Base-by-base conservation (phyloP, 306 rosid genomes). In the Medicago arabica region DNA sequence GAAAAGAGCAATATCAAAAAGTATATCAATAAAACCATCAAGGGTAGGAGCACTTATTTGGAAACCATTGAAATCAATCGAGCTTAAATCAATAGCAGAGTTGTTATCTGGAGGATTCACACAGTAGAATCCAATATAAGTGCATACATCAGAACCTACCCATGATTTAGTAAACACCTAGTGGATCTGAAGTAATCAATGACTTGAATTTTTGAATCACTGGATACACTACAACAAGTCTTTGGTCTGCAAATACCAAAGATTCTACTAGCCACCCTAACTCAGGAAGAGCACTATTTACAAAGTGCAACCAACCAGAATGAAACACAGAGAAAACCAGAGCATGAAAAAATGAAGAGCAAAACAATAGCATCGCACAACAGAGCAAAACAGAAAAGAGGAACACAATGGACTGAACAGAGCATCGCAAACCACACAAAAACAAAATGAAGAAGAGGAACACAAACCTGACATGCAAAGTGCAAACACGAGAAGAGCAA, bases 181-280 rank as follows among this genome's bases (percentile, higher is more conserved):
- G 67, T 17, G 98, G 96, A 78, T 94, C 97, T 8, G 89, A 86
- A 17, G 84, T 86, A 71, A 94, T 79, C 75, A 38, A 65, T 67
- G 97, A 89, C 84, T 86, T 91, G 96, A 91, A 94, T 38, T 81
- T 89, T 86, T 93, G 98, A 81, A 94, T 90, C 39, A 87, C 81
- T 5, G 96, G 88, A 78, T 91, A 91, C 25, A 88, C 88, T 23
- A 77, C 47, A 39, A 80, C 57, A 49, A 89, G 94, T 78, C 97
- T 85, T 75, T 86, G 86, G 58, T 94, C 97, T 54, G 84, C 78
- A 83, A 88, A 95, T 4, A 74, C 85, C 50, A 88, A 65, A 28
- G 75, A 63, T 36, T 73, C 58, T 19, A 70, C 3, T 21, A 28
- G 31, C 31, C 31, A 28, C 31, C 31, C 31, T 28, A 28, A 28